Evolutionary conservation across 345 rosid species (phyloP), one percentile per base, ranked within the genome.

Genomic region (Diplotaxis tenuifolia): DNA sequence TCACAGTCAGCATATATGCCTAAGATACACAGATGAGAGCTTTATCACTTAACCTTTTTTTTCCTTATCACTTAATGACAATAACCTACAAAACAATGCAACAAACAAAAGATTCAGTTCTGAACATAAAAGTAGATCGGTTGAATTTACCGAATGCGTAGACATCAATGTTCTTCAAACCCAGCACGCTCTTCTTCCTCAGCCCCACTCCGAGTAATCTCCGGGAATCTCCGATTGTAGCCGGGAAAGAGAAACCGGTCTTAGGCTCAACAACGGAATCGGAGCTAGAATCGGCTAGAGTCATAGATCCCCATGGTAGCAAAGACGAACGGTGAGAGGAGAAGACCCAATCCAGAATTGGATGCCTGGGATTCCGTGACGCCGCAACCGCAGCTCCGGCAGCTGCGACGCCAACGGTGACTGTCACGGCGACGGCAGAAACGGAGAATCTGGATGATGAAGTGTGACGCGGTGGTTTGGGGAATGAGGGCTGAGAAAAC

Each of bases 91-190:
- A 32, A 7, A 1, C 36, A 32, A 32, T 32, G 36, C 36, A 32
- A 32, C 36, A n/a, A n/a, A n/a, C n/a, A n/a, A n/a, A n/a, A n/a
- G n/a, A n/a, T n/a, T n/a, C n/a, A 32, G 36, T 32, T 32, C 10
- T 10, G 28, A 1, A 25, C 28, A 25, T 25, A 10, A 32, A 32
- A 32, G 36, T 32, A 32, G 47, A 12, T 1, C 12, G 47, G 54
- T 18, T 52, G 56, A 52, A 9, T 52, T 52, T 88, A 92, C 95
- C 96, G 65, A 86, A 90, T 31, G 96, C 92, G 68, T 87, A 93
- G 75, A 86, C 87, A 73, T 93, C 90, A 68, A 90, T 87, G 88
- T 85, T 87, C 90, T 90, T 90, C 82, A 93, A 76, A 3, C 96
- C 96, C 54, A 90, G 54, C 18, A 93, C 10, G 55, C 84, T 78